Conservation (phyloP, 2,329 filamentous ascomycete species). For the Xylariaceae sp. region DNA sequence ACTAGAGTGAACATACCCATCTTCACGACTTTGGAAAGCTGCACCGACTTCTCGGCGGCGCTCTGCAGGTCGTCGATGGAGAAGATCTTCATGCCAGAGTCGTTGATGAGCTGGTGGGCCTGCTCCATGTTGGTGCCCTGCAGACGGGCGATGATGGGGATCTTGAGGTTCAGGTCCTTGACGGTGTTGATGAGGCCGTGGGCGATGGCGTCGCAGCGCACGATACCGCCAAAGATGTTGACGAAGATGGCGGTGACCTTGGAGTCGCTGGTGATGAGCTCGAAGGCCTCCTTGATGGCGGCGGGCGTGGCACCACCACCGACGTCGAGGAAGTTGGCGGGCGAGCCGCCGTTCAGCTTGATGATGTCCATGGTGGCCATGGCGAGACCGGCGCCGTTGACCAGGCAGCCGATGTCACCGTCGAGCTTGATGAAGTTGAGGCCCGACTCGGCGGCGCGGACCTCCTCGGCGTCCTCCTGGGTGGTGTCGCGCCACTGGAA, state of each 20-base stretch:
- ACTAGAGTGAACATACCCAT: constrained; percentile 63
- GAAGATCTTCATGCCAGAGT: constrained; percentile 99
- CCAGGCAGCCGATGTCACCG: constrained; percentile 97
- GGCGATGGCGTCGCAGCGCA: constrained; percentile 95
- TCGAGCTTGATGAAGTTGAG: constrained; percentile 99
- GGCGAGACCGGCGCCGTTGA: constrained; percentile 97
- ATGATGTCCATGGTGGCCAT: constrained; percentile 99
- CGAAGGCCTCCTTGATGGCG: constrained; percentile 95
- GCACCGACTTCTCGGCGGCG: constrained; percentile 95
- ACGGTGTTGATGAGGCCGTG: constrained; percentile 94
- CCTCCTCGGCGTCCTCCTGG: constrained; percentile 96
- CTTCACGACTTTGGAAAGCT: constrained; percentile 99
- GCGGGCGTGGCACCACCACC: constrained; percentile 95
- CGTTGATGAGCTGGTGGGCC: constrained; percentile 89
- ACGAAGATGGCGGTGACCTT: constrained; percentile 99
- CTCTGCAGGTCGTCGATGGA: constrained; percentile 97
- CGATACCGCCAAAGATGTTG: constrained; percentile 99
- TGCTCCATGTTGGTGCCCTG: constrained; percentile 98
- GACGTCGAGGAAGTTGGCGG: constrained; percentile 98
- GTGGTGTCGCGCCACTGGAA: constrained; percentile 91
- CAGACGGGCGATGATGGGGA: constrained; percentile 92
- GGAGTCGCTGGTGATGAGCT: constrained; percentile 96
- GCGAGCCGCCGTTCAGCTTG: constrained; percentile 94
- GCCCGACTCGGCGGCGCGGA: constrained; percentile 88
- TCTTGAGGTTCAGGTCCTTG: constrained; percentile 89